A percentile compares a stretch with the other conserved stretches of the same genome.
Conservation (phyloP, 805 yeast species). For the Starmerella powellii region DNA sequence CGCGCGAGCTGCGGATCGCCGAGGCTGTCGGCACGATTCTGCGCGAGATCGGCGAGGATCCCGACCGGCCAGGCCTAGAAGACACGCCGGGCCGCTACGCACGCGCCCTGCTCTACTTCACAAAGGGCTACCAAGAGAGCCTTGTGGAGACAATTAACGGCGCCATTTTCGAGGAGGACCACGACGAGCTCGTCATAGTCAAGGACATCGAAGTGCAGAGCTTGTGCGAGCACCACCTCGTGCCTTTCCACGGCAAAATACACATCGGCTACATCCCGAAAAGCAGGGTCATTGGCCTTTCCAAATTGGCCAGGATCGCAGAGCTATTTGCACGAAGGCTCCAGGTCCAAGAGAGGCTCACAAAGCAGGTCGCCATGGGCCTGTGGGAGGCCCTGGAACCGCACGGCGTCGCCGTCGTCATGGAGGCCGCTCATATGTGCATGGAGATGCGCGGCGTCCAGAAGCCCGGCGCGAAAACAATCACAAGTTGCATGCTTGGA, state of each 20-base stretch:
- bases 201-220: slow-evolving; percentile 87
- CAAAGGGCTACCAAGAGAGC: slow-evolving; percentile 93
- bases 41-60: slow-evolving; percentile 83
- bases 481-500: slow-evolving; percentile 95
- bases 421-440: slow-evolving; percentile 97
- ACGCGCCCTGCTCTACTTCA: slow-evolving; percentile 86
- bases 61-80: slow-evolving; percentile 70
- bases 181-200: slow-evolving; percentile 97
- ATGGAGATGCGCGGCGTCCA: slow-evolving; percentile 98
- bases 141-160: slow-evolving; percentile 82
- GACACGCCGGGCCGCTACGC: slow-evolving; percentile 97
- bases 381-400: slow-evolving; percentile 82
- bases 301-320: slow-evolving; percentile 87
- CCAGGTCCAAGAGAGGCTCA: slow-evolving; percentile 95
- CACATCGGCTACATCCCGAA: slow-evolving; percentile 97
- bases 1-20: slow-evolving; percentile 66
- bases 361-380: slow-evolving; percentile 96
- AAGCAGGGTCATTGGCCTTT: slow-evolving; percentile 79
- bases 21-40: slow-evolving; percentile 64
- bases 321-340: slow-evolving; percentile 93
- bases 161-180: slow-evolving; percentile 96
- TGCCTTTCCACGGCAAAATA: slow-evolving; percentile 93
- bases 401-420: slow-evolving; percentile 94
- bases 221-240: slow-evolving; percentile 93
- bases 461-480: slow-evolving; percentile 84